Percentiles rank a stretch among this genome's conserved stretches.
These are phyloP conservation scores for Fagopyrum homotropicum DNA, from an alignment of 148 eudicot species.

Conservation along the genomic window DNA sequence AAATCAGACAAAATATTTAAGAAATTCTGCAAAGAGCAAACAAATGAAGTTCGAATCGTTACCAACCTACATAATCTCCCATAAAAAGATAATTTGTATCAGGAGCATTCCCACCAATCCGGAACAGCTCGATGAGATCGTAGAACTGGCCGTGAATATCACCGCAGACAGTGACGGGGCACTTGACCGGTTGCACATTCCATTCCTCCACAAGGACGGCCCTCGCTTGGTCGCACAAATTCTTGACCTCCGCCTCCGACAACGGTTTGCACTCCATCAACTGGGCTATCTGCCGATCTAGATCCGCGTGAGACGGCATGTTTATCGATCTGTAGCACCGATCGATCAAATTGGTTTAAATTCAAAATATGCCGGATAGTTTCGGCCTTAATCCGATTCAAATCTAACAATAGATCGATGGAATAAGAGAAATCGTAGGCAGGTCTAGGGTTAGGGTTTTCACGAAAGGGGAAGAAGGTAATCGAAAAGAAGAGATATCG, in stretches of 20 bases:
- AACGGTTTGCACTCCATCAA: conserved; percentile 91
- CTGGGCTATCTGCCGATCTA: conserved; percentile 81
- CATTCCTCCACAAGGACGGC: conserved; percentile 86
- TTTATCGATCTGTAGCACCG: conserved; percentile 7
- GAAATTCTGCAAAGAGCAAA: not conserved
- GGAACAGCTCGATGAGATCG: conserved; percentile 84
- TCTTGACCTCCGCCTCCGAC: conserved; percentile 71
- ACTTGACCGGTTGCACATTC: conserved; percentile 92
- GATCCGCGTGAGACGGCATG: conserved; percentile 75
- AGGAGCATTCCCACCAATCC: conserved; percentile 83
- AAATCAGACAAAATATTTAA: not conserved
- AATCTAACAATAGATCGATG: not conserved
- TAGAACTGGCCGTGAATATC: conserved; percentile 95
- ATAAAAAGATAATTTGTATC: conserved; percentile 94
- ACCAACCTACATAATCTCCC: conserved; percentile 93
- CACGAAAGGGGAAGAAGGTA: not conserved
- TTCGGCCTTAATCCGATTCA: not conserved
- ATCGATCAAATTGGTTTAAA: not conserved
- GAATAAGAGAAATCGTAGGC: not conserved
- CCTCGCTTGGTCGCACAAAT: conserved; percentile 81
- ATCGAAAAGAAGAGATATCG: not conserved
- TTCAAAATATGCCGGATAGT: not conserved
- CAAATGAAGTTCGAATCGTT: not conserved
- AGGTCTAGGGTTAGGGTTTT: conserved; percentile 29
- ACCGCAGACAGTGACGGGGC: conserved; percentile 94